Evolutionary conservation across 2,329 filamentous ascomycete species (phyloP).

Genomic region (Ceratocystis variospora): DNA sequence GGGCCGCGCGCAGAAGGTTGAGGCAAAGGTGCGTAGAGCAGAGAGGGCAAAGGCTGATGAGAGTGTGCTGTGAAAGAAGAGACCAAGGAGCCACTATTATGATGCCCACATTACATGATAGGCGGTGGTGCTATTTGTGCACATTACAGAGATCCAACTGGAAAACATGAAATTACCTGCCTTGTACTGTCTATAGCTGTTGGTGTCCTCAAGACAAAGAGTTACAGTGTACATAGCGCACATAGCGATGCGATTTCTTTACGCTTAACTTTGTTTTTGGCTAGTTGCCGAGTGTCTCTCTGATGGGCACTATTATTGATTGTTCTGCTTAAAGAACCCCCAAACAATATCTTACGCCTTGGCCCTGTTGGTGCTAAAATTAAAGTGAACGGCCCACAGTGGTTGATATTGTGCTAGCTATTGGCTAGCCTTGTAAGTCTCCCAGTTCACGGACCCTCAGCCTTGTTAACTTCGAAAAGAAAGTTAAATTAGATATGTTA

Average conservation of each 20-base stretch:
- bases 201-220: not conserved
- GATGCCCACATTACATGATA: not conserved
- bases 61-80: constrained; percentile 25
- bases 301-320: too few species aligned
- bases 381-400: too few species aligned
- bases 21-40: constrained; percentile 49
- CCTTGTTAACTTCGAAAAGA: not conserved
- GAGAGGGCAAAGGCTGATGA: constrained; percentile 46
- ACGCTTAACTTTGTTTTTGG: too few species aligned
- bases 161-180: not conserved
- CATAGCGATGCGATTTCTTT: not conserved
- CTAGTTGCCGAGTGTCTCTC: too few species aligned
- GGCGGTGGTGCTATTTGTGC: not conserved
- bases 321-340: too few species aligned
- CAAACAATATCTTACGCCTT: too few species aligned
- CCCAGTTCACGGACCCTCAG: too few species aligned
- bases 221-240: not conserved
- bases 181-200: not conserved
- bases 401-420: too few species aligned
- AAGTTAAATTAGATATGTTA: not conserved
- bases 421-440: too few species aligned
- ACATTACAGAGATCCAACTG: not conserved
- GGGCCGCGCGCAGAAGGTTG: constrained; percentile 48
- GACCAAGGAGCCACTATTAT: not conserved
- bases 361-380: too few species aligned